Evolutionary conservation across 2,329 filamentous ascomycete genomes (phyloP).

Genomic region (Diaporthe batatas): DNA sequence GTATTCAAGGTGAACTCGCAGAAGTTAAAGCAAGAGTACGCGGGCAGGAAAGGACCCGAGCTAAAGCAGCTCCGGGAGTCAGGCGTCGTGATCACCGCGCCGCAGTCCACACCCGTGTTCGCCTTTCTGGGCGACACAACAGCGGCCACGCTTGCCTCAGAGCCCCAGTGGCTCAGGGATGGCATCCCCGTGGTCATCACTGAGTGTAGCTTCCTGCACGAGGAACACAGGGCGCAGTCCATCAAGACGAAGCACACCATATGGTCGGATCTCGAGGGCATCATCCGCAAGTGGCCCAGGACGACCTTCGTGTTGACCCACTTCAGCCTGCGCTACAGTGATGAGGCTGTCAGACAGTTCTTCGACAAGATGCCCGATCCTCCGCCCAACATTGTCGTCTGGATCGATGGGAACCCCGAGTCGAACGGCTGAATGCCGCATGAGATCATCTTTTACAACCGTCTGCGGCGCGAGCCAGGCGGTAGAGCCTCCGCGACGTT

Average conservation of each 20-base stretch:
- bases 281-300: slow-evolving; percentile 57
- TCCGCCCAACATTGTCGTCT: slow-evolving; percentile 60
- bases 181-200: slow-evolving; percentile 62
- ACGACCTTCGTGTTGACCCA: slow-evolving; percentile 63
- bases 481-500: slow-evolving; percentile 16
- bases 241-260: slow-evolving; percentile 61
- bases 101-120: slow-evolving; percentile 56
- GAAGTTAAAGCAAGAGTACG: slow-evolving; percentile 56
- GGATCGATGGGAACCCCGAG: slow-evolving; percentile 55
- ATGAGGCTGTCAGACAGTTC: slow-evolving; percentile 56
- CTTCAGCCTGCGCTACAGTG: slow-evolving; percentile 61
- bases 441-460: not conserved
- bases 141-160: slow-evolving; percentile 54
- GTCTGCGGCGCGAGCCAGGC: not conserved
- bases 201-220: slow-evolving; percentile 62
- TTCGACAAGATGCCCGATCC: slow-evolving; percentile 56
- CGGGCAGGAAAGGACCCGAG: slow-evolving; percentile 51
- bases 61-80: slow-evolving; percentile 55
- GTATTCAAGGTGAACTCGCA: slow-evolving; percentile 57
- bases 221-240: slow-evolving; percentile 59
- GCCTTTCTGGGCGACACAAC: slow-evolving; percentile 64
- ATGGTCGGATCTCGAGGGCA: slow-evolving; percentile 60
- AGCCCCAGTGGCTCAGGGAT: slow-evolving; percentile 55
- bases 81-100: slow-evolving; percentile 56
- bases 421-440: not conserved